Percentiles rank a stretch among this genome's conserved stretches.
Evolutionary conservation across 768 basidiomycete genomes (phyloP).

Genomic region (Kwoniella bestiolae): DNA sequence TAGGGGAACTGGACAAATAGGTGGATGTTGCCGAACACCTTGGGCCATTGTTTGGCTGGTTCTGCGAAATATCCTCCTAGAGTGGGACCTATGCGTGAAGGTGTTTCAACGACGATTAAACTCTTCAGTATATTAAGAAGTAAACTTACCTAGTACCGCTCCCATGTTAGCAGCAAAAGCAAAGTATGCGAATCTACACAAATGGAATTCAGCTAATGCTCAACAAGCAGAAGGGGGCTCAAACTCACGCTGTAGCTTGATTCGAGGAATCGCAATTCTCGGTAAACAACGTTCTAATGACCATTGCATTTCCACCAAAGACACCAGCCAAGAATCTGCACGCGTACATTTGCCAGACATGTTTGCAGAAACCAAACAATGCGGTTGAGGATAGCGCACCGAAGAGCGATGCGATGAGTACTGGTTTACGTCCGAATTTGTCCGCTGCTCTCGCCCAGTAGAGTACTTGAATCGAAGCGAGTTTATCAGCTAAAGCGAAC

Average conservation of each 20-base stretch:
- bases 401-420: constrained; percentile 30
- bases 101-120: too few species aligned
- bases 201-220: background rate
- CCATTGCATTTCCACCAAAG: constrained; percentile 35
- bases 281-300: constrained; percentile 30
- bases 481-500: background rate
- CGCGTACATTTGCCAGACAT: constrained; percentile 34
- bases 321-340: constrained; percentile 31
- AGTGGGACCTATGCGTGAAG: constrained; percentile 21
- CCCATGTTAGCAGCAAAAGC: constrained; percentile 37
- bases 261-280: constrained; percentile 31
- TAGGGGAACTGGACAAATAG: constrained; percentile 29
- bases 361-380: constrained; percentile 28
- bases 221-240: background rate
- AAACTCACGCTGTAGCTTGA: constrained; percentile 31
- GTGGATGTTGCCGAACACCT: constrained; percentile 15
- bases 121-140: background rate
- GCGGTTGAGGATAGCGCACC: constrained; percentile 25
- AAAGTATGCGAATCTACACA: constrained; percentile 30
- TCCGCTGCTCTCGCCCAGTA: constrained; percentile 33
- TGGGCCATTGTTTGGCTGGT: constrained; percentile 32
- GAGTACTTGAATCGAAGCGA: constrained; percentile 6
- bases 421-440: constrained; percentile 30
- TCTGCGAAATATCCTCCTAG: constrained; percentile 32
- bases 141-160: constrained; percentile 19